Percentiles rank a stretch among this genome's conserved stretches.
Conservation (phyloP, 345 rosid species). For the Microcos paniculata region DNA sequence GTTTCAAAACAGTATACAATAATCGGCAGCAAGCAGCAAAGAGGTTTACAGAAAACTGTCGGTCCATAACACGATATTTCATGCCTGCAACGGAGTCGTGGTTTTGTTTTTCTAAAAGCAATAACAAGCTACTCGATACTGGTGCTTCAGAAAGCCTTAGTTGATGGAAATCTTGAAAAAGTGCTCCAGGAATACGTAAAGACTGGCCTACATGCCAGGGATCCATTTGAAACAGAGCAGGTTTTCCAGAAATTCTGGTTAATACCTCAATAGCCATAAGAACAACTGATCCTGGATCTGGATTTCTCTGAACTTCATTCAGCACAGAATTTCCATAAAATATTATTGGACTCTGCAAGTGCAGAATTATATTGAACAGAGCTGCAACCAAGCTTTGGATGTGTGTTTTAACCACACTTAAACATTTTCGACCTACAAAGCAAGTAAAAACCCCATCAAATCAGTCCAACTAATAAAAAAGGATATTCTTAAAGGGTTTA, state of each 20-base stretch:
- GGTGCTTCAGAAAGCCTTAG: conserved; percentile 32
- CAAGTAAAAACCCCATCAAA: conserved; percentile 30
- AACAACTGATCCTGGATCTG: conserved; percentile 83
- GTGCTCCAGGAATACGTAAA: conserved; percentile 62
- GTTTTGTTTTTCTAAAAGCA: conserved; percentile 25
- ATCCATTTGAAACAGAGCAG: conserved; percentile 60
- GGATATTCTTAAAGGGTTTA: not conserved
- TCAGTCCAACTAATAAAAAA: not conserved
- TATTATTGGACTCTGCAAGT: conserved; percentile 69
- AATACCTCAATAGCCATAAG: conserved; percentile 90
- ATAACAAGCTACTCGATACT: conserved; percentile 20
- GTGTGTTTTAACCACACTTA: conserved; percentile 59
- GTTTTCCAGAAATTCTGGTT: conserved; percentile 75
- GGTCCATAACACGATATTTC: conserved; percentile 38
- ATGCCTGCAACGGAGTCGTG: conserved; percentile 23
- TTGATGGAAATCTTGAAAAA: conserved; percentile 54
- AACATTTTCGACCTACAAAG: conserved; percentile 61
- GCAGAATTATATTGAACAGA: conserved; percentile 68
- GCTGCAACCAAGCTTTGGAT: conserved; percentile 67
- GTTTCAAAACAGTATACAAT: conserved; percentile 72
- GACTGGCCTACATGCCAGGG: conserved; percentile 75
- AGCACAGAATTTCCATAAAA: conserved; percentile 37
- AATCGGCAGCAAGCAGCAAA: conserved; percentile 74
- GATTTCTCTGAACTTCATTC: conserved; percentile 31
- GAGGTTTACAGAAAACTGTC: conserved; percentile 50